These are phyloP conservation scores for Jamesozyma spencerorum DNA, from an alignment of 805 yeast genomes.

Conservation along the genomic window DNA sequence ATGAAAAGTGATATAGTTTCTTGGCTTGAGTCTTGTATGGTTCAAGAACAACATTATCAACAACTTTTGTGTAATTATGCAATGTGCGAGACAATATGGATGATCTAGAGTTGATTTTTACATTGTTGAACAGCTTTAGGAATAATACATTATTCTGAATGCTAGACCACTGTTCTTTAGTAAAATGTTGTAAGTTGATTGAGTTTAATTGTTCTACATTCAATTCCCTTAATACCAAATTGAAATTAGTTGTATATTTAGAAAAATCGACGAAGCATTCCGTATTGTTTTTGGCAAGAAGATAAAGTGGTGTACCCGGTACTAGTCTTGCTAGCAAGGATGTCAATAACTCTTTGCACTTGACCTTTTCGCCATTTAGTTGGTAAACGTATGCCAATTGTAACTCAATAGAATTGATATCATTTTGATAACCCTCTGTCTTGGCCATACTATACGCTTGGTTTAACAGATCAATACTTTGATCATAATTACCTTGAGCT, in stretches of 20 bases:
- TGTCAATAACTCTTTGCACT: conserved; percentile 33
- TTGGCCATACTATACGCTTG: conserved; percentile 37
- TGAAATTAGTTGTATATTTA: conserved; percentile 23
- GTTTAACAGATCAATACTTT: conserved; percentile 37
- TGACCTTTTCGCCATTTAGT: conserved; percentile 29
- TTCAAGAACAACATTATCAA: conserved; percentile 20
- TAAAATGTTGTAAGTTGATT: conserved; percentile 16
- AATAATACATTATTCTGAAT: conserved; percentile 17
- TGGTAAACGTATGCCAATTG: conserved; percentile 52
- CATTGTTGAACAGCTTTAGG: conserved; percentile 22
- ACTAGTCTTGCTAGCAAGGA: conserved; percentile 20
- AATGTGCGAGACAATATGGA: conserved; percentile 19
- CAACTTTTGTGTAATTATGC: conserved; percentile 14
- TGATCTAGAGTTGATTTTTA: conserved; percentile 11
- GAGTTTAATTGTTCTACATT: conserved; percentile 21
- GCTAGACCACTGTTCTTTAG: conserved; percentile 20
- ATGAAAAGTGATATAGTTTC: conserved; percentile 18
- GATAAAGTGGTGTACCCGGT: conserved; percentile 22
- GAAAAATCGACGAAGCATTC: conserved; percentile 24
- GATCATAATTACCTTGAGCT: conserved; percentile 33
- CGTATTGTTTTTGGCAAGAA: conserved; percentile 28
- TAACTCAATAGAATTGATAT: conserved; percentile 51
- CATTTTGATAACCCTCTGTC: conserved; percentile 35
- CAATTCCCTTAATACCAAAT: conserved; percentile 29
- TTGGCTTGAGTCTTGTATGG: conserved; percentile 26